Conservation (phyloP, 768 basidiomycete species). For the Peribolospora kevripleyi region DNA sequence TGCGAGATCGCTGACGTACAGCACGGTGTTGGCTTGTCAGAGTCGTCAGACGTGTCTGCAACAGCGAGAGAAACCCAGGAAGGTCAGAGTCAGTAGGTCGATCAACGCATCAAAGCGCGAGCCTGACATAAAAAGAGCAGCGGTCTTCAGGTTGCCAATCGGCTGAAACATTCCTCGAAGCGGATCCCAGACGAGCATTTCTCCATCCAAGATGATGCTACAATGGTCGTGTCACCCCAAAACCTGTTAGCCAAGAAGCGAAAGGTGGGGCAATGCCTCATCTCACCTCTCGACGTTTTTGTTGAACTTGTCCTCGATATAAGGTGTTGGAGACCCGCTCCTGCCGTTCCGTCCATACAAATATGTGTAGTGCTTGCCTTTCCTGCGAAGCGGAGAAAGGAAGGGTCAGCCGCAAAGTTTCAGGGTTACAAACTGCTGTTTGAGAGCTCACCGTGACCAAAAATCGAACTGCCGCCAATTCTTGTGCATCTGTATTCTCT, state of each 20-base stretch:
- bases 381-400: conserved; percentile 25
- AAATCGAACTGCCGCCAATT: conserved; percentile 75
- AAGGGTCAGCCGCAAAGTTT: not conserved
- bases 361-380: conserved; percentile 74
- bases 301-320: conserved; percentile 53
- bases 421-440: not conserved
- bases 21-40: no score
- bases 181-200: conserved; percentile 98
- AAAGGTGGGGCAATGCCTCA: no score
- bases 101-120: no score
- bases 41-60: no score
- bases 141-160: conserved; percentile 82
- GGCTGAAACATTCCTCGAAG: conserved; percentile 63
- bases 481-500: conserved; percentile 86
- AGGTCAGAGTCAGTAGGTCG: no score
- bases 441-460: conserved; percentile 43
- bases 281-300: conserved; percentile 53
- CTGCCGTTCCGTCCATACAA: conserved; percentile 35
- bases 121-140: conserved; percentile 41
- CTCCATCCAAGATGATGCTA: conserved; percentile 85
- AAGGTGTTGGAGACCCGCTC: conserved; percentile 66
- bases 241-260: not conserved
- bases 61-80: no score
- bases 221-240: not conserved
- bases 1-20: no score